Evolutionary conservation across 2,329 filamentous ascomycete genomes (phyloP).

Genomic region (Colletotrichum salicis): DNA sequence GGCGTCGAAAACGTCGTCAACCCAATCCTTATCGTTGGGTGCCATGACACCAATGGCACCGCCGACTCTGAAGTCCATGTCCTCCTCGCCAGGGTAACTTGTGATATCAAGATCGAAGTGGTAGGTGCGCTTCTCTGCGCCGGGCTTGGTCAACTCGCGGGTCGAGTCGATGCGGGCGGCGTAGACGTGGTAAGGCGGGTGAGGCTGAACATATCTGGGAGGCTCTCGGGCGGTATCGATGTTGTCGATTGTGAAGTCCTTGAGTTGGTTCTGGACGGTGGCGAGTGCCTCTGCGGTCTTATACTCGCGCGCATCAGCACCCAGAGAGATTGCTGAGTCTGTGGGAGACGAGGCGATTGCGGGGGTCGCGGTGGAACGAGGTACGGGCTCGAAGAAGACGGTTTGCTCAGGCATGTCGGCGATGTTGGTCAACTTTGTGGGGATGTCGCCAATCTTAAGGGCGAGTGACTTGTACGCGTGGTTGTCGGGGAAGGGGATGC

Average conservation of each 20-base stretch:
- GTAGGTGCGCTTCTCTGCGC: constrained; percentile 95
- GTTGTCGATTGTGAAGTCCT: constrained; percentile 50
- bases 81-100: constrained; percentile 87
- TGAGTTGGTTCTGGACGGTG: constrained; percentile 36
- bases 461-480: constrained; percentile 83
- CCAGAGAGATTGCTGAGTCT: constrained; percentile 61
- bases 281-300: constrained; percentile 44
- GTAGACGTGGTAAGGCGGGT: constrained; percentile 92
- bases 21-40: constrained; percentile 79
- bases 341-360: constrained; percentile 52
- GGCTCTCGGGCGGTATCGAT: constrained; percentile 75
- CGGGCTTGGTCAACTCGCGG: constrained; percentile 85
- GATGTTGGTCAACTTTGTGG: constrained; percentile 76
- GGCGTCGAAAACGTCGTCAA: constrained; percentile 86
- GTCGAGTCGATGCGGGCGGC: constrained; percentile 87
- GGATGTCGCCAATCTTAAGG: constrained; percentile 80
- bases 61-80: constrained; percentile 93
- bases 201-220: constrained; percentile 90
- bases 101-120: constrained; percentile 98
- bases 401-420: constrained; percentile 79
- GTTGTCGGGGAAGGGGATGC: constrained; percentile 76
- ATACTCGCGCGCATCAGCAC: constrained; percentile 50
- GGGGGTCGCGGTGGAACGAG: constrained; percentile 46
- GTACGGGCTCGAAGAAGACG: constrained; percentile 73
- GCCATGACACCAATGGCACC: constrained; percentile 94